phyloP scores from a whole-genome alignment of 345 rosid species.

The Hibiscus trionum region DNA sequence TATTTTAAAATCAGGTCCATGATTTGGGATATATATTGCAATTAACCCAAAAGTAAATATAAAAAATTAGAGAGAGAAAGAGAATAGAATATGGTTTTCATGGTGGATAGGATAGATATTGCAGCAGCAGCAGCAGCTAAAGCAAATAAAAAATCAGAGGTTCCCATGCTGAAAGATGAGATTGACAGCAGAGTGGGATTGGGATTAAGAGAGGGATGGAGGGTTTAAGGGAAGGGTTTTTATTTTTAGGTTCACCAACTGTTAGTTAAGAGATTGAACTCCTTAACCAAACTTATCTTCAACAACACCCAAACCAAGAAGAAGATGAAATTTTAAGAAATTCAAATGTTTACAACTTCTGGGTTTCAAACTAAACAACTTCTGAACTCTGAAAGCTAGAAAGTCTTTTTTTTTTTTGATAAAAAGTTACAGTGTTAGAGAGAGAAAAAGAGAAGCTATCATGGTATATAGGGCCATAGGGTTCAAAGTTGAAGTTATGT shows the following conservation, averaged over 20 bases:
- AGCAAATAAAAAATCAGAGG: conserved; percentile 24
- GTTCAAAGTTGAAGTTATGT: not conserved
- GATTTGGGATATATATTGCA: not conserved
- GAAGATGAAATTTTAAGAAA: conserved; percentile 3
- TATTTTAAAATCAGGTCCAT: not conserved
- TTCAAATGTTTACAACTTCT: conserved; percentile 16
- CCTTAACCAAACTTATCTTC: conserved; percentile 53
- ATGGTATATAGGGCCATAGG: not conserved
- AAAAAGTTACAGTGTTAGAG: conserved; percentile 1
- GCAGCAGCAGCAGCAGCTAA: conserved; percentile 20
- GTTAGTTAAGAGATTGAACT: conserved; percentile 73
- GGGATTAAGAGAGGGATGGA: conserved; percentile 20
- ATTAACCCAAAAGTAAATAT: not conserved
- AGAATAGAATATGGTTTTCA: conserved; percentile 25
- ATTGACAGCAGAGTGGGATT: conserved; percentile 27
- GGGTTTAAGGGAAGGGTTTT: conserved; percentile 39
- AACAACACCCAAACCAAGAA: conserved; percentile 26
- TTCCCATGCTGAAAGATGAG: conserved; percentile 44
- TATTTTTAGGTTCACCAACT: conserved; percentile 93
- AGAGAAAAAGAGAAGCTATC: conserved; percentile 16
- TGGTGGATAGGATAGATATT: conserved; percentile 44
- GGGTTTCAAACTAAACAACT: conserved; percentile 29
- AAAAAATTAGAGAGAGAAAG: not conserved
- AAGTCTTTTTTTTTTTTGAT: not conserved
- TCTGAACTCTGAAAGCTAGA: conserved; percentile 3